Evolutionary conservation across 257 asterid genomes (phyloP), one percentile per base, ranked within the genome.

Genomic region (Penstemon barbatus): DNA sequence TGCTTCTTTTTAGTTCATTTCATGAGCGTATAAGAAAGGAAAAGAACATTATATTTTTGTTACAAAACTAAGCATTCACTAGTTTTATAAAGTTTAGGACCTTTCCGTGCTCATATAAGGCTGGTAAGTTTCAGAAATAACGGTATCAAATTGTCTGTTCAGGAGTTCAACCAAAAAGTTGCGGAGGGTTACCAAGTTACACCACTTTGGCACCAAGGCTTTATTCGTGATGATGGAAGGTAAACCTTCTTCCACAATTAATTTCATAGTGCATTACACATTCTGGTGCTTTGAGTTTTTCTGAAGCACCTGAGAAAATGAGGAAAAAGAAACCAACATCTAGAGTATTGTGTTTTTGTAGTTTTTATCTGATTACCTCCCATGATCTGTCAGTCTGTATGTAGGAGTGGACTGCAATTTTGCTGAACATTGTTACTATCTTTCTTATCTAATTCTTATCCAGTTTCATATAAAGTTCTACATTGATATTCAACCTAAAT

Each of bases 201-300:
- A 71, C 99, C 99, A 60, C 75, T 90, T 66, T 93, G 97, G 95
- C 87, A 93, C 79, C 99, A 93, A 71, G 99, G 99, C 61, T 85
- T 62, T 69, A 83, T 93, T 58, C 63, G 95, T 52, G 89, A 93
- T 74, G 92, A 93, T 48, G 99, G 96, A 75, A 89, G 97, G 99
- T 93, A 69, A 67, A 19, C 66, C 52, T 65, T 67, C 51, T 44
- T 12, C 61, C 15, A 18, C 36, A 68, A 43, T 33, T 61, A 18
- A 52, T 49, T 9, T 70, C 63, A 19, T 41, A 37, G 44, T 60
- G 61, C 10, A 40, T 60, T 75, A 8, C 12, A 65, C 46, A 5
- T 39, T 13, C n/a, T 64, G 61, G n/a, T 53, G 56, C 41, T 50
- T 18, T 38, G 39, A 7, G 50, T 57, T 51, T 57, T 61, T 69